These are phyloP conservation scores for Russula foetens DNA, from an alignment of 768 basidiomycete genomes.

Conservation along the genomic window DNA sequence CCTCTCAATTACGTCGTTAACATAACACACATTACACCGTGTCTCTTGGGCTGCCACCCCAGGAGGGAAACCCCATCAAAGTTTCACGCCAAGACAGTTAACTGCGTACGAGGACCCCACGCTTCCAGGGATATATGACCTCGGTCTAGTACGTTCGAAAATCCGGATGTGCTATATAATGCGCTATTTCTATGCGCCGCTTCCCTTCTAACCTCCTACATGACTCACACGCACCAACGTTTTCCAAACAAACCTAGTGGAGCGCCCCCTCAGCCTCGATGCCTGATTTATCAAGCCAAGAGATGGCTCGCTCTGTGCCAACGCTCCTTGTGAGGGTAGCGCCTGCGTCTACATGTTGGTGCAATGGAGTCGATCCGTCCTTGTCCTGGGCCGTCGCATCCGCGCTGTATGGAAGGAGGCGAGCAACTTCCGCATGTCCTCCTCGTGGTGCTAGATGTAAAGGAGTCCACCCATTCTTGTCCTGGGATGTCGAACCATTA, in stretches of 20 bases:
- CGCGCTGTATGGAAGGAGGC: too few species aligned
- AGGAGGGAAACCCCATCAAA: constrained; percentile 27
- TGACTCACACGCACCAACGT: neutral
- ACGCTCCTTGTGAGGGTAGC: constrained; percentile 51
- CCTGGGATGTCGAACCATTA: too few species aligned
- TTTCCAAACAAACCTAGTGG: constrained; percentile 65
- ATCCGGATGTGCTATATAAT: too few species aligned
- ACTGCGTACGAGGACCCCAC: constrained; percentile 51
- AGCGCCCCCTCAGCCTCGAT: constrained; percentile 58
- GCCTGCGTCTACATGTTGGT: constrained; percentile 50
- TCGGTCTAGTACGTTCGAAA: constrained; percentile 54
- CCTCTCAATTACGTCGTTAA: constrained; percentile 40
- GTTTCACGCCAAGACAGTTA: constrained; percentile 47
- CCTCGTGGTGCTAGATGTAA: too few species aligned
- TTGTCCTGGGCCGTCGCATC: too few species aligned
- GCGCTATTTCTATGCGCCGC: too few species aligned
- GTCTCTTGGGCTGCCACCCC: neutral
- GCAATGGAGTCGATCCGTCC: too few species aligned
- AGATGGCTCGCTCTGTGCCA: constrained; percentile 49
- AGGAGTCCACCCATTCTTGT: too few species aligned
- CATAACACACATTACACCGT: neutral
- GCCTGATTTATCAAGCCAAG: constrained; percentile 43
- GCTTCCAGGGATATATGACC: constrained; percentile 46
- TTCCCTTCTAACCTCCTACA: neutral
- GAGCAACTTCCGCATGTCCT: too few species aligned